Evolutionary conservation across 495 filamentous ascomycete species (phyloP), one percentile per base, ranked within the genome.

Genomic region (Lasiosphaeria miniovina): DNA sequence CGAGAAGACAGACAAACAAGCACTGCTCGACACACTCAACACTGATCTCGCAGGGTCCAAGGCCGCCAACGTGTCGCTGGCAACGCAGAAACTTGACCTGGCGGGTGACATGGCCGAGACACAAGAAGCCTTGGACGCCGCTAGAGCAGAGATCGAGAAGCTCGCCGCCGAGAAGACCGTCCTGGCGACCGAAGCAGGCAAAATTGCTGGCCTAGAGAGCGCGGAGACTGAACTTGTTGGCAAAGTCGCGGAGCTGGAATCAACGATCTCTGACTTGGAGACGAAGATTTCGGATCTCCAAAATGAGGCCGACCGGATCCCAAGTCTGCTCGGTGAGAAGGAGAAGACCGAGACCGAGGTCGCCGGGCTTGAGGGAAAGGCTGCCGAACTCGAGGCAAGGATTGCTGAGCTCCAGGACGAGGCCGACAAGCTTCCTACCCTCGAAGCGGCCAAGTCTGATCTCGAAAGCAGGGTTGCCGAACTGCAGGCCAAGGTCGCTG

Each of bases 351-450:
- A 66, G 52, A 60, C 59, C 40, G 69, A 70, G 46, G 67, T 70
- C 32, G 61, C 70, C 36, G 68, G 65, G 9, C 67, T 78, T 41
- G 60, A 70, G 34, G 55, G 32, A 38, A 62, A 59, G 48, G 54
- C 49, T 10, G 55, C 59, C 1, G 68, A 62, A 45, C 63, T 73
- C 11, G 71, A 74, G 53, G 52, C 66, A 6, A 65, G 68, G 57
- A 38, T 68, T 32, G 57, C 68, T 38, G 65, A 63, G n/a, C 63
- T 73, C 17, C 69, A 74, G 45, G 66, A 63, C 32, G 75, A 75
- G 43, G 67, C 74, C 31, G 70, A 72, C 57, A 72, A 71, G 49
- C 63, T 72, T 7, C 55, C 67, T 11, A 31, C 60, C 8, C 68
- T 78, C 32, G 58, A 61, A 35, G 62, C 64, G 36, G 67, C 69